A percentile compares a stretch with the other conserved stretches of the same genome.
Conservation (phyloP, 2,329 filamentous ascomycete species). For the Paracamarosporium sp. region DNA sequence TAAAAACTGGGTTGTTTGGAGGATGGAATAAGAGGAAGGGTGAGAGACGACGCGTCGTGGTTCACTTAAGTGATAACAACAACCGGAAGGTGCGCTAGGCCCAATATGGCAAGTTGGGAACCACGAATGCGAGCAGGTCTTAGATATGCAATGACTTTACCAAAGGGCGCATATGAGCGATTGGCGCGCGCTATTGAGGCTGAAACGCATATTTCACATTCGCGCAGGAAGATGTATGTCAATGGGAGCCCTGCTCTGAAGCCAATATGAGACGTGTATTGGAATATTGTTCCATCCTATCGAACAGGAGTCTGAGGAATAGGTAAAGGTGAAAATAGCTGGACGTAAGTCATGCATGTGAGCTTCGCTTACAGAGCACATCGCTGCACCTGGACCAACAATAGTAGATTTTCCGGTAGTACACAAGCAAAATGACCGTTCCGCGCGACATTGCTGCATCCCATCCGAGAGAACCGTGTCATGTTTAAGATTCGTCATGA, state of each 20-base stretch:
- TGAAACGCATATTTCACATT: slow-evolving; percentile 19
- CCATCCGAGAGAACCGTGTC: too few species aligned
- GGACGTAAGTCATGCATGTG: background rate
- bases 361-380: too few species aligned
- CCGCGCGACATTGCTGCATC: too few species aligned
- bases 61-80: slow-evolving; percentile 8
- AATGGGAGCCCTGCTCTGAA: background rate
- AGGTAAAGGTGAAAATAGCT: background rate
- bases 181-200: slow-evolving; percentile 22
- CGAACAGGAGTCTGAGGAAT: background rate
- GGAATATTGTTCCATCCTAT: background rate
- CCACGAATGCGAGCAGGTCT: background rate
- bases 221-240: background rate
- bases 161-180: slow-evolving; percentile 9
- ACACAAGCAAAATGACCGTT: background rate
- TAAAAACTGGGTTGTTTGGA: slow-evolving; percentile 7
- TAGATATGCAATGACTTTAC: slow-evolving; percentile 2
- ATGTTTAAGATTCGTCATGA: too few species aligned
- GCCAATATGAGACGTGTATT: background rate
- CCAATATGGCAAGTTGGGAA: background rate
- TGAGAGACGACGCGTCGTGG: slow-evolving; percentile 4
- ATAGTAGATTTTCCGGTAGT: background rate
- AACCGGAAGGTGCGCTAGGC: slow-evolving; percentile 13
- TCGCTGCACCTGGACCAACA: too few species aligned
- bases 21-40: slow-evolving; percentile 1